Evolutionary conservation across 768 basidiomycete species (phyloP).

Genomic region (Suillus subaureus): DNA sequence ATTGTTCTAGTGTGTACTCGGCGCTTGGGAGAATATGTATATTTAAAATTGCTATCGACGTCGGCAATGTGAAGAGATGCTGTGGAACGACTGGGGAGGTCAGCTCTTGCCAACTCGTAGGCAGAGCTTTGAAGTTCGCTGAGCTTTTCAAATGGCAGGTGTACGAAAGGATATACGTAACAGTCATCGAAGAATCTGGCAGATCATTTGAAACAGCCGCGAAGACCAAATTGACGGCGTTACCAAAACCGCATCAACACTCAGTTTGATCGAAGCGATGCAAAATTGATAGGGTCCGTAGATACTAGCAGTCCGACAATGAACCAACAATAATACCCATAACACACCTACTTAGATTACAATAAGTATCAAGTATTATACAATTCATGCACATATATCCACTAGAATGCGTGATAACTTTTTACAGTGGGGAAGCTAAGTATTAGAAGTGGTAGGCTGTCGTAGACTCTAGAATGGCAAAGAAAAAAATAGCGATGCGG

Average conservation of each 20-base stretch:
- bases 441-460: constrained; percentile 33
- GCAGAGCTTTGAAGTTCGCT: constrained; percentile 11
- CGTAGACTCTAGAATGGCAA: constrained; percentile 29
- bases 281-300: constrained; percentile 5
- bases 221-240: constrained; percentile 30
- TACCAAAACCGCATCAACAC: constrained; percentile 33
- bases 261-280: constrained; percentile 24
- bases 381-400: constrained; percentile 40
- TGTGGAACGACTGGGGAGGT: background rate
- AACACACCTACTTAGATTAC: constrained; percentile 35
- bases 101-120: background rate
- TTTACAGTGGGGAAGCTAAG: constrained; percentile 36
- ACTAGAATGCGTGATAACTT: constrained; percentile 38
- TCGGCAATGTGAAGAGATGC: background rate
- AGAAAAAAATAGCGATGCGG: constrained; percentile 15
- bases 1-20: constrained; percentile 18
- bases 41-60: constrained; percentile 12
- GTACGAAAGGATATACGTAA: constrained; percentile 27
- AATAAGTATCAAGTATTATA: constrained; percentile 33
- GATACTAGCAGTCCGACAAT: background rate
- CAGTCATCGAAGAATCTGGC: constrained; percentile 7
- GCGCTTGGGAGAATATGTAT: constrained; percentile 3
- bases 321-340: background rate
- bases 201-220: constrained; percentile 27
- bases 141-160: constrained; percentile 8